phyloP scores from a whole-genome alignment of 768 basidiomycete genomes.

The Phlebiopsis flavidoalba region DNA sequence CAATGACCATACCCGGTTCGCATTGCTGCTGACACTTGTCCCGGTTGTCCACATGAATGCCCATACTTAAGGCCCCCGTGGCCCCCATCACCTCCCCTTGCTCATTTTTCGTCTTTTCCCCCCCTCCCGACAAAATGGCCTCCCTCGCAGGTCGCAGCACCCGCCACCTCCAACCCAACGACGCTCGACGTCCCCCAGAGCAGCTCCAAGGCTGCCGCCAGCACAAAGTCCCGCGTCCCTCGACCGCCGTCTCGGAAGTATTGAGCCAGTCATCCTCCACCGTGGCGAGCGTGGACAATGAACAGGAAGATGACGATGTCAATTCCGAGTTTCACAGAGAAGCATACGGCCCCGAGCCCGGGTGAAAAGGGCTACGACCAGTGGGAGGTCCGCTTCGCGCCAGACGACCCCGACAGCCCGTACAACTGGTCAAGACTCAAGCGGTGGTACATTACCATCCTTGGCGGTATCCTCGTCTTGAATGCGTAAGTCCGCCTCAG shows the following conservation, averaged over 20 bases:
- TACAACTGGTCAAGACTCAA: slow-evolving; percentile 19
- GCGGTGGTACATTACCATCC: slow-evolving; percentile 24
- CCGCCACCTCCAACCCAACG: not conserved
- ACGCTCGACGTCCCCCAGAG: not conserved
- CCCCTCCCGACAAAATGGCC: slow-evolving; percentile 1
- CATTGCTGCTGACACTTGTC: slow-evolving; percentile 9
- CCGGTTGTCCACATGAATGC: not conserved
- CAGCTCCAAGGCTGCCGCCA: not conserved
- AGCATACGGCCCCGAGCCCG: slow-evolving; percentile 19
- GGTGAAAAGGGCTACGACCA: slow-evolving; percentile 22
- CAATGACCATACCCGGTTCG: not conserved
- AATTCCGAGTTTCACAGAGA: slow-evolving; percentile 19
- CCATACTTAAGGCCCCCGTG: slow-evolving; percentile 1
- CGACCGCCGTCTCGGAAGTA: slow-evolving; percentile 6
- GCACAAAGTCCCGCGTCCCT: not conserved
- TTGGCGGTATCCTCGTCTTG: slow-evolving; percentile 20
- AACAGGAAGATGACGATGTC: slow-evolving; percentile 10
- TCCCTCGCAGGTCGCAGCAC: not conserved
- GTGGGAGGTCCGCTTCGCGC: slow-evolving; percentile 20
- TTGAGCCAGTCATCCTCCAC: slow-evolving; percentile 9
- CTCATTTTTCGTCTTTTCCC: not conserved
- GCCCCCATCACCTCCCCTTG: not conserved
- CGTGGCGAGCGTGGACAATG: slow-evolving; percentile 1
- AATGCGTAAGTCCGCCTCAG: slow-evolving; percentile 30
- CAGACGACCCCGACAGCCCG: slow-evolving; percentile 21